These are phyloP conservation scores for Paecilomyces niveus DNA, from an alignment of 2,329 filamentous ascomycete genomes.

Conservation along the genomic window DNA sequence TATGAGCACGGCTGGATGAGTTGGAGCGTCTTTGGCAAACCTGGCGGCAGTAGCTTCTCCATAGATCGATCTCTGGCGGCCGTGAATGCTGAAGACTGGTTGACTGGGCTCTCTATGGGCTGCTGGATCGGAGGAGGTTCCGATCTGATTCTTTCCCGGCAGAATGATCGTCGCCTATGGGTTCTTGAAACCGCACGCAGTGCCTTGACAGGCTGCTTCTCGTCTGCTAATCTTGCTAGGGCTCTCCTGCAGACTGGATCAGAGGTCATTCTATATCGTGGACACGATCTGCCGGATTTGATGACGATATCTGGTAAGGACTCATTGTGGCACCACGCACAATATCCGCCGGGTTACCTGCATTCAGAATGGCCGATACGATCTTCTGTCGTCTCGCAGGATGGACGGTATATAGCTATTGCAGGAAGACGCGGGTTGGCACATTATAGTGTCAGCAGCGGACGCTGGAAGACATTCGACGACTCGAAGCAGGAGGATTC, in stretches of 20 bases:
- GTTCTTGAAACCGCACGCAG: slow-evolving; percentile 87
- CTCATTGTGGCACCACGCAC: slow-evolving; percentile 89
- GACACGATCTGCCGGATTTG: slow-evolving; percentile 83
- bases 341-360: slow-evolving; percentile 77
- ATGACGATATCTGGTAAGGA: slow-evolving; percentile 88
- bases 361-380: slow-evolving; percentile 90
- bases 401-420: slow-evolving; percentile 92
- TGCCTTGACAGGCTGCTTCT: slow-evolving; percentile 87
- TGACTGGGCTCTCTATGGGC: slow-evolving; percentile 69
- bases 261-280: slow-evolving; percentile 84
- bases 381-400: slow-evolving; percentile 77
- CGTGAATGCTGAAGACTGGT: slow-evolving; percentile 71
- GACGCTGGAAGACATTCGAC: slow-evolving; percentile 90
- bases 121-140: slow-evolving; percentile 85
- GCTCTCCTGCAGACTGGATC: slow-evolving; percentile 84
- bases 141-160: slow-evolving; percentile 69
- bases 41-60: slow-evolving; percentile 75
- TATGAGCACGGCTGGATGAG: slow-evolving; percentile 90
- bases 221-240: slow-evolving; percentile 80
- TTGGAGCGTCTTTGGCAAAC: slow-evolving; percentile 96
- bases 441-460: slow-evolving; percentile 91
- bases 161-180: slow-evolving; percentile 73
- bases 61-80: slow-evolving; percentile 58
- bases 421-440: slow-evolving; percentile 87
- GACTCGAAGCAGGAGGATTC: slow-evolving; percentile 76